Percentiles rank a stretch among this genome's conserved stretches.
Conservation (phyloP, 192 early-diverging fungal genomes). For the Piromyces finnis region DNA sequence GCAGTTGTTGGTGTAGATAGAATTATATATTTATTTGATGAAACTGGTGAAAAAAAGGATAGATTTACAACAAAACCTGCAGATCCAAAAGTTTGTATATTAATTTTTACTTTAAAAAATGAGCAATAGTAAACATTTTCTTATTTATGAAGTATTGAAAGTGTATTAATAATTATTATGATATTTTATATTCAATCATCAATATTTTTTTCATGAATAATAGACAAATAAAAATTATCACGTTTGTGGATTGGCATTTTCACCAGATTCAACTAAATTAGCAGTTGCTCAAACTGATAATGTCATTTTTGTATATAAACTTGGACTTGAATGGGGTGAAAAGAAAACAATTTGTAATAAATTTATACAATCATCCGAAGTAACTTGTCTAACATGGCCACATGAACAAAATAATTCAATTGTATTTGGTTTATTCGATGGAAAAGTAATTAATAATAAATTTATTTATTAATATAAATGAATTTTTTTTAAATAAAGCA, state of each 20-base stretch:
- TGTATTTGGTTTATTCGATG: constrained; percentile 41
- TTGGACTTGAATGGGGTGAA: constrained; percentile 48
- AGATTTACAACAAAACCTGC: constrained; percentile 43
- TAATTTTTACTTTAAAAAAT: background rate
- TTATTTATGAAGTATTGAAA: too few species aligned
- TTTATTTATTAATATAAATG: too few species aligned
- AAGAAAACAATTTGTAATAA: constrained; percentile 52
- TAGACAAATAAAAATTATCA: constrained; percentile 9
- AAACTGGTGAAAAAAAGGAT: constrained; percentile 47
- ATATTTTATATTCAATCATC: too few species aligned
- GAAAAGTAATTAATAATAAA: constrained; percentile 23
- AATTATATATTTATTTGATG: constrained; percentile 38
- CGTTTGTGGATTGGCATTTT: constrained; percentile 27
- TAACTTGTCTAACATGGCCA: constrained; percentile 45
- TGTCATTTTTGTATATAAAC: constrained; percentile 44
- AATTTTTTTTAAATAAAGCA: too few species aligned
- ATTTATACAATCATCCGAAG: constrained; percentile 37
- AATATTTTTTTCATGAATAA: too few species aligned
- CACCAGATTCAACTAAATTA: constrained; percentile 38
- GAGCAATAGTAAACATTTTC: too few species aligned
- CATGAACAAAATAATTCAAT: constrained; percentile 33
- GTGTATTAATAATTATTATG: too few species aligned
- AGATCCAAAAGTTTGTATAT: constrained; percentile 26
- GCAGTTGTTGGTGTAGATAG: constrained; percentile 29
- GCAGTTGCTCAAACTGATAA: constrained; percentile 41